Percentiles rank a stretch among this genome's conserved stretches.
These are phyloP conservation scores for Berberis vulgaris DNA, from an alignment of 164 flowering plant species.

Conservation along the genomic window DNA sequence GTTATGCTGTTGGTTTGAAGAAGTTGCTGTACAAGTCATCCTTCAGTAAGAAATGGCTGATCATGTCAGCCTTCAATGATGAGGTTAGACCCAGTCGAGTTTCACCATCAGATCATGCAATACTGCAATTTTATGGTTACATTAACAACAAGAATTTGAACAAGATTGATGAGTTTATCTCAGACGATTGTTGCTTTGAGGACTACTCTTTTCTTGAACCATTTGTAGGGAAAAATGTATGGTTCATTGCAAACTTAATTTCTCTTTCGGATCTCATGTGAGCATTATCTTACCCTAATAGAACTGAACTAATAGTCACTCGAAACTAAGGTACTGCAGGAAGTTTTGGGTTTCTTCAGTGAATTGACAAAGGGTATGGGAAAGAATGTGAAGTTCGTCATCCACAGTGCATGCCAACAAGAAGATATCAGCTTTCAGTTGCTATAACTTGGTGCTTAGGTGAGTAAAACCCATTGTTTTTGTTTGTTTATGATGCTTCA, in stretches of 20 bases:
- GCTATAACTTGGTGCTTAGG: constrained; percentile 59
- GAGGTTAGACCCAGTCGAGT: background rate
- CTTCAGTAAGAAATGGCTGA: background rate
- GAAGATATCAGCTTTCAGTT: constrained; percentile 28
- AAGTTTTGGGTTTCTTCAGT: constrained; percentile 32
- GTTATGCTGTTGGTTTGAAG: background rate
- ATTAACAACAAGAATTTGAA: constrained; percentile 6
- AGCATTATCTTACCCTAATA: background rate
- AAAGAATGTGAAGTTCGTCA: constrained; percentile 35
- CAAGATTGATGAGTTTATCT: constrained; percentile 1
- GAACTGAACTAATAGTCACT: background rate
- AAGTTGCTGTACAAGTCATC: background rate
- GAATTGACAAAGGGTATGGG: constrained; percentile 49
- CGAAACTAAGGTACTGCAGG: constrained; percentile 26
- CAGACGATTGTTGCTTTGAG: constrained; percentile 9
- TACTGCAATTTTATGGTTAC: constrained; percentile 1
- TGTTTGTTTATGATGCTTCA: background rate
- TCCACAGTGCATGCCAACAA: constrained; percentile 24
- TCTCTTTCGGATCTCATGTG: background rate
- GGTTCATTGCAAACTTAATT: background rate
- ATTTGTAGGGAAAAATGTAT: constrained; percentile 5
- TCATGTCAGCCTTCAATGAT: background rate
- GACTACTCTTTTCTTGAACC: constrained; percentile 6
- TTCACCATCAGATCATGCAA: background rate
- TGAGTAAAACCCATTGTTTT: constrained; percentile 9